Evolutionary conservation across 2,329 filamentous ascomycete genomes (phyloP), one percentile per base, ranked within the genome.

Genomic region (Epichloe hybrida): DNA sequence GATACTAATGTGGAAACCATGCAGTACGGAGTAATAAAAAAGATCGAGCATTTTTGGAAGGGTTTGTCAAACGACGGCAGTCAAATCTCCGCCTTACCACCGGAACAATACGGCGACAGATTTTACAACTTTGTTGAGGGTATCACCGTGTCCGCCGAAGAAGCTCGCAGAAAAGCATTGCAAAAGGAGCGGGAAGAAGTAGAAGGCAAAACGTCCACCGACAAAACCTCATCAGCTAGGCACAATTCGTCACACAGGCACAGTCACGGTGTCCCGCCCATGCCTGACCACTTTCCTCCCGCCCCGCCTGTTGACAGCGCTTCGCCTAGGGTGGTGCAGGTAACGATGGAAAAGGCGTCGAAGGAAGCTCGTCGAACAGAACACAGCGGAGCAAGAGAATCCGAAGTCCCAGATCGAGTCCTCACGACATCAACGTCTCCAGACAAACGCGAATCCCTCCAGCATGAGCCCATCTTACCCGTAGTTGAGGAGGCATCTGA

Each of bases 11-110:
- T 38, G 20, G n/a, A 17, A n/a, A 20, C 11, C 46, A 27, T 35
- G 27, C 60, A 95, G 88, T 98, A 97, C 66, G 89, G 89, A 58
- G 81, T 90, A 56, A 79, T 95, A 68, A 98, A 98, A 98, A 91
- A 93, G 64, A 79, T 91, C 54, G 93, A 98, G 67, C 84, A 97
- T 68, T 93, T 97, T 69, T 93, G 90, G 84, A 98, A 98, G 72
- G 91, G 93, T 38, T 72, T 97, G 53, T 88, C 84, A 2, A 79
- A 82, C 60, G 86, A 93, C 60, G 83, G 88, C 59, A 81, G 79
- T 36, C 84, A 96, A 64, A 97, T 98, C 54, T 97, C 91, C 0
- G 89, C 93, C 2, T 83, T 97, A 23, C 87, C 90, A 0, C 91
- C 93, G 0, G 81, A 89, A 54, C 79, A 88, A 52, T 98, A 98